Evolutionary conservation across 306 rosid species (phyloP), one percentile per base, ranked within the genome.

Genomic region (Malus fusca): DNA sequence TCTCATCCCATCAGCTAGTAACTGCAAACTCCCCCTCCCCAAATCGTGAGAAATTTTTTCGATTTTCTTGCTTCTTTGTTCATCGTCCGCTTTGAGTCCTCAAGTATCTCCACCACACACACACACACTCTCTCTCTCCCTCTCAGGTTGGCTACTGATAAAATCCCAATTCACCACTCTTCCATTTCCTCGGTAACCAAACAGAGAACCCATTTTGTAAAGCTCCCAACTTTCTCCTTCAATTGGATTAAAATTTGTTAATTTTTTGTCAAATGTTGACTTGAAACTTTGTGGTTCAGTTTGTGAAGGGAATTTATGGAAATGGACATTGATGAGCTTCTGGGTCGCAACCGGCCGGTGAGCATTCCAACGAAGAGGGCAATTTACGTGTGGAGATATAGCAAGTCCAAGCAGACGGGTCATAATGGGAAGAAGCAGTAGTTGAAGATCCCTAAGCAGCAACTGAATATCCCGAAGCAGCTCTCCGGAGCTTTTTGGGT

Each of bases 401-500:
- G 35, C 35, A 31, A 31, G 35, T 31, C 35, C 35, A 0, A 31
- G 35, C 0, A 91, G 81, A 93, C 96, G 6, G 97, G 94, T 6
- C 82, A 96, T 79, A 85, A 81, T 46, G 92, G 92, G 51, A 76
- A 86, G 66, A 89, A 83, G 42, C 82, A 86, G 37, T 88, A 93
- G 59, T 72, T 94, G 77, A 86, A 96, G 88, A 89, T 94, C 69
- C 98, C 97, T 0, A 87, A 79, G 72, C 97, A 86, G 85, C 92
- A n/a, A n/a, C n/a, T 94, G 77, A 86, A 96, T 87, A 89, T 94
- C 69, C 98, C 97, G 0, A 87, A 79, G 72, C 97, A 86, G 85
- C 92, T 94, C 18, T 82, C 89, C 92, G 1, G 80, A 91, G 66
- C 88, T 94, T 43, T 94, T 91, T 74, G 92, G 91, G 35, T 90